Percentiles rank a stretch among this genome's conserved stretches.
Evolutionary conservation across 73 alveolate genomes (phyloP).

Genomic region (Paramecium pentaurelia): DNA sequence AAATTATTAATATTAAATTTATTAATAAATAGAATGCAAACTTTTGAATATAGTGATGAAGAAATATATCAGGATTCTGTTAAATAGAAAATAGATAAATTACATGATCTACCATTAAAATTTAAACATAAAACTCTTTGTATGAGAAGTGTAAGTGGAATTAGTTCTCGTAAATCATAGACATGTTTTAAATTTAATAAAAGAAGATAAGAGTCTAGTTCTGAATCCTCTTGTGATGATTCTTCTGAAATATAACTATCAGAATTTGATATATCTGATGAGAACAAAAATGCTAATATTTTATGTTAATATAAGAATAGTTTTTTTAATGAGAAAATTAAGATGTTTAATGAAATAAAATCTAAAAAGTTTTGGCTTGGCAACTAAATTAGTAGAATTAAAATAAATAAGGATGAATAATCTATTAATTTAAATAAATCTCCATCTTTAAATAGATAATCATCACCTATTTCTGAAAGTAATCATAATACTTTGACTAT

Average conservation of each 20-base stretch:
- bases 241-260: background rate
- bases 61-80: background rate
- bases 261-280: slow-evolving; percentile 26
- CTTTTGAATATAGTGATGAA: background rate
- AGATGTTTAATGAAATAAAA: background rate
- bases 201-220: background rate
- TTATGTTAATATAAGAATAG: slow-evolving; percentile 6
- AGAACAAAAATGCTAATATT: background rate
- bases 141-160: background rate
- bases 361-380: background rate
- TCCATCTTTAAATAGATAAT: background rate
- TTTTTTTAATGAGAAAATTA: slow-evolving; percentile 21
- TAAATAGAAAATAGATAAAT: background rate
- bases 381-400: background rate
- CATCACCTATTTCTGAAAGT: background rate
- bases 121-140: slow-evolving; percentile 10
- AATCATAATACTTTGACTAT: background rate
- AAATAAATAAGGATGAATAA: background rate
- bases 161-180: background rate
- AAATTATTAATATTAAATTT: background rate
- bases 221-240: background rate
- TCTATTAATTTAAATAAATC: background rate
- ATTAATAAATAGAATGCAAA: background rate
- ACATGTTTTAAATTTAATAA: background rate
- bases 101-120: background rate